phyloP scores from a whole-genome alignment of 257 asterid species.

The Perilla frutescens region DNA sequence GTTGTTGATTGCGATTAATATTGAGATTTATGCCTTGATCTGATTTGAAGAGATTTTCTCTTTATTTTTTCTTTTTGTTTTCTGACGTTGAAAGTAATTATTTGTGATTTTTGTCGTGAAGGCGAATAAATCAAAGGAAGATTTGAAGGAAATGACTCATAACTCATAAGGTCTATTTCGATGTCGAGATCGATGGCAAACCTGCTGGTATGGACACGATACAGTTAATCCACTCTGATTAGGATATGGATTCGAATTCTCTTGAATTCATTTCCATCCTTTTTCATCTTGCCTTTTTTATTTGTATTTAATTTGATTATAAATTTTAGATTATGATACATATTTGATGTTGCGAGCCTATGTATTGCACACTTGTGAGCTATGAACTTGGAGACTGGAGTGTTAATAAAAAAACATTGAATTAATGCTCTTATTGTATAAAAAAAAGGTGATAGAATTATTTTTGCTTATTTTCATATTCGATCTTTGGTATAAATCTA shows the following conservation, averaged over 20 bases:
- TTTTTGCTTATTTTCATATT: neutral
- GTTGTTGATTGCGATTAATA: slow-evolving; percentile 1
- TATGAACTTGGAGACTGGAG: neutral
- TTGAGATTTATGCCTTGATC: slow-evolving; percentile 21
- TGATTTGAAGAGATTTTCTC: neutral
- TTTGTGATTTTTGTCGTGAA: slow-evolving; percentile 36
- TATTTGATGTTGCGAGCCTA: neutral
- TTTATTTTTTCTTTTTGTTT: too few species aligned
- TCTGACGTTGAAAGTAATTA: neutral
- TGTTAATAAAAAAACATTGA: neutral
- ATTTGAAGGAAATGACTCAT: slow-evolving; percentile 73
- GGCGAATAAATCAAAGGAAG: slow-evolving; percentile 76
- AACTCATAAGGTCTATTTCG: slow-evolving; percentile 83
- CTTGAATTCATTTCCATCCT: neutral
- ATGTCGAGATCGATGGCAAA: slow-evolving; percentile 83
- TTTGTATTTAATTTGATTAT: neutral
- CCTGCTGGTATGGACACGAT: slow-evolving; percentile 64
- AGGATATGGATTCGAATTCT: neutral
- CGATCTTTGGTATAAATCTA: neutral
- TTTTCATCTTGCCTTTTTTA: neutral
- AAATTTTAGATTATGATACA: neutral
- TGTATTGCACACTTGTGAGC: neutral
- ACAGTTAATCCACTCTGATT: neutral
- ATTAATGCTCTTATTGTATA: too few species aligned
- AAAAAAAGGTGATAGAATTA: neutral